Evolutionary conservation across 73 alveolate species (phyloP), one percentile per base, ranked within the genome.

Genomic region (Breviolum minutum): DNA sequence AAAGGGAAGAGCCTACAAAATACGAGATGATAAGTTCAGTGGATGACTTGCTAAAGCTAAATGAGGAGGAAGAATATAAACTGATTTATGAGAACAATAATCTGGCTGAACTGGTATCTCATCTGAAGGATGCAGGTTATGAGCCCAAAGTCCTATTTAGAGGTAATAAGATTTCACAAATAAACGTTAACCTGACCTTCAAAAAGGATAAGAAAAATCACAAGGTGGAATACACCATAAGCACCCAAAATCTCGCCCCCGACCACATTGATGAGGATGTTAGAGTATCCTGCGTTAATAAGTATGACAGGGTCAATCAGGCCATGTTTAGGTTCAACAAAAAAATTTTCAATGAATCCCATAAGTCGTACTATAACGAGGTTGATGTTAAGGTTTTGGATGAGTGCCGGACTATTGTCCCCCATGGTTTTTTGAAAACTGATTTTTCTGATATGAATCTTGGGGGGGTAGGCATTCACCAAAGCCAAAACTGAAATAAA

Each of bases 351-450:
- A 20, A 17, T 40, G 92, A 83, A 83, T 26, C 26, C 40, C 71
- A 83, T 54, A 83, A 83, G 48, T 87, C 95, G 70, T 70, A 87
- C 22, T 87, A 87, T 48, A 87, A 87, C 71, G 95, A 87, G 27
- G 27, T 64, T 63, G 95, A 87, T 87, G 95, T 87, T 66, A 69
- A 87, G 27, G 60, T 87, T 24, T 48, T 87, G 63, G 95, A 87
- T 48, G 95, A 87, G 63, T 87, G 95, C n/a, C 64, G 95, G 80
- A 87, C 95, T 8, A 69, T 87, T 12, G 62, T 87, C 30, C 84
- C 95, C 30, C 63, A 66, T 61, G 95, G 95, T 11, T 11, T 8
- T 54, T 74, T 74, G 24, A 16, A 74, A 7, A n/a, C n/a, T n/a
- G n/a, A n/a, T n/a, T n/a, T n/a, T n/a, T n/a, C n/a, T n/a, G n/a